Base-by-base conservation (phyloP, 768 basidiomycete genomes). In the Megacollybia marginata region DNA sequence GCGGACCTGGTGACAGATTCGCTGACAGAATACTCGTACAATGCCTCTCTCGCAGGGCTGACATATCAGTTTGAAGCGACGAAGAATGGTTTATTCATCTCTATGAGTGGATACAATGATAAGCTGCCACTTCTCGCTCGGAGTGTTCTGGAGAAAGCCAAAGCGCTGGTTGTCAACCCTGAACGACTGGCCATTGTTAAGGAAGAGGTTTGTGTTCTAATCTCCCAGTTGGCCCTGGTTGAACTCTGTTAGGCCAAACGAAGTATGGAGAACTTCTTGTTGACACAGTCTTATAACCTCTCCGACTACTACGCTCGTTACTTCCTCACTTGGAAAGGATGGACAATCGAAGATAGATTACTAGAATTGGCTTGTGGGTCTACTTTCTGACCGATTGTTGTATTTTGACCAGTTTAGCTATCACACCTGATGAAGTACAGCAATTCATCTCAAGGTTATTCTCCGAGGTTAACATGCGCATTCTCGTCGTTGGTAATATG, bases 31-130 rank as follows among this genome's bases (percentile, higher is more conserved):
- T 92, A 87, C 57, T 73, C 90, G 0, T 98, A 98, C 61, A 85
- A 93, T 59, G 96, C 96, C 10, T 85, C 88, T 38, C 77, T 98
- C 20, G 96, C 95, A 12, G 93, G 93, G 23, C 74, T 98, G 33
- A 69, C 72, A 5, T 98, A 93, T 64, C 74, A 68, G 53, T 75
- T 94, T 52, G 66, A 74, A 20, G 69, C 76, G 10, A 76, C 82
- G 54, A 70, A 73, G 2, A 82, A 82, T 11, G 88, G 89, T 1
- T 62, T 96, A 44, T 78, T 71, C 38, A 65, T 96, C 42, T 70
- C 74, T 2, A 70, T 91, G 48, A 76, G 73, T 43, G 96, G 96
- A 6, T 98, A 96, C 69, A 94, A 92, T 60, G 93, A 98, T 67
- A 97, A 95, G 66, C 71, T 91, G 54, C 69, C 79, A 7, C 80